Base-by-base conservation (phyloP, 2,329 filamentous ascomycete genomes). In the Lecanicillium sp. region DNA sequence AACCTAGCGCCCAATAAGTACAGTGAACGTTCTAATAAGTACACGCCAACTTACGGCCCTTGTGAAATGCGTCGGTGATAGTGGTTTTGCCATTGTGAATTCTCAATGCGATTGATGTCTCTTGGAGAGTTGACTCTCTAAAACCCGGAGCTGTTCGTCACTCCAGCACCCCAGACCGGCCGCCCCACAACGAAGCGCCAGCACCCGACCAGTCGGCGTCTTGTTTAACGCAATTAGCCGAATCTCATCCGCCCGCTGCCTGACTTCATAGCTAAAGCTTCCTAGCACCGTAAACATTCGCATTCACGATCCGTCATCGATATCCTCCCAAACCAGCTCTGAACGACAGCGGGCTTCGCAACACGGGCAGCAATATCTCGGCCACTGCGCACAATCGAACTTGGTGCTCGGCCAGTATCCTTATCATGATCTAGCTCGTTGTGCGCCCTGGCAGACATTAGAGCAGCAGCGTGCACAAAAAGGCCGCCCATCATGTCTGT, bases 1-100 rank as follows among this genome's bases (percentile, higher is more conserved):
- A 33, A 94, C 86, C 86, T 92, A 42, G 9, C 14, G 13, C 9
- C 16, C 4, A n/a, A 56, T 41, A 31, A 40, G 29, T n/a, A 18
- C 19, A 35, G 34, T 41, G 14, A n/a, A 9, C 4, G 4, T 5
- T 14, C 11, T 11, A 25, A 25, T 6, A 25, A 25, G 11, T 25
- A 11, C 25, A 9, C 3, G 9, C 20, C 8, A 4, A 42, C 41
- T 19, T 18, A 63, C 60, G 36, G 58, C 57, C 25, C 56, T 57
- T 19, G 55, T 58, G 43, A 63, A 63, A 28, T 48, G 51, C 5
- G 53, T 51, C 5, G 60, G 57, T 9, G 50, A 53, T 39, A 63
- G 44, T 37, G 52, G 56, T 38, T 57, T 60, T 3, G 58, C 52
- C 58, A 61, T 61, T 13, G 16, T 37, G 34, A 29, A 38, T 15